phyloP scores from a whole-genome alignment of 192 early-diverging fungal genomes.

The Coemansia sp. region DNA sequence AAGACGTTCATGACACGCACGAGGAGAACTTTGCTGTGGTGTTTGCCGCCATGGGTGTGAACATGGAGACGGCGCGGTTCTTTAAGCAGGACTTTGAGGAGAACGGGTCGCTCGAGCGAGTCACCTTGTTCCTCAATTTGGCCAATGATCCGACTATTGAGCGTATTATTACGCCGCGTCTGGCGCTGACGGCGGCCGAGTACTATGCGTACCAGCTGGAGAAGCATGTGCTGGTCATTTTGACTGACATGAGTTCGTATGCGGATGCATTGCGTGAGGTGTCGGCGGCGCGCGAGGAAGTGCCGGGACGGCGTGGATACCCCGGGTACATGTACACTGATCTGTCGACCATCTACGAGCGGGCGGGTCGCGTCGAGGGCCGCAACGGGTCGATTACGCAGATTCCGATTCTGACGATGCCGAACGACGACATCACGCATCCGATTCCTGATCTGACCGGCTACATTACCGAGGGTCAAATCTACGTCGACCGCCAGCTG shows the following conservation, averaged over 20 bases:
- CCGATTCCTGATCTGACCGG: constrained; percentile 99
- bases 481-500: constrained; percentile 97
- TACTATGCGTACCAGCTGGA: constrained; percentile 99
- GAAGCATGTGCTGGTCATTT: constrained; percentile 98
- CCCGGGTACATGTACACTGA: constrained; percentile 99
- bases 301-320: constrained; percentile 98
- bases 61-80: constrained; percentile 99
- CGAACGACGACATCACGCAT: constrained; percentile 99
- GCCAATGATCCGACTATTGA: constrained; percentile 99
- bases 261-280: constrained; percentile 99
- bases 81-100: constrained; percentile 99
- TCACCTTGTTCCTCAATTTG: constrained; percentile 98
- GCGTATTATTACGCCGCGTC: constrained; percentile 98
- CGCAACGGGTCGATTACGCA: constrained; percentile 98
- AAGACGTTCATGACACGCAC: constrained; percentile 92
- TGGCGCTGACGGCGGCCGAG: constrained; percentile 98
- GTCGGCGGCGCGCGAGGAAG: constrained; percentile 98
- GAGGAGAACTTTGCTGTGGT: constrained; percentile 99
- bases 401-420: constrained; percentile 99
- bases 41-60: constrained; percentile 99
- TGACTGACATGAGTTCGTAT: constrained; percentile 99
- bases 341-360: constrained; percentile 99
- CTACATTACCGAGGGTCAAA: constrained; percentile 99
- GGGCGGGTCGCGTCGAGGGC: constrained; percentile 95
- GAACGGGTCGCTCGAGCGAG: constrained; percentile 97